These are phyloP conservation scores for Fusarium aywerte DNA, from an alignment of 2,329 filamentous ascomycete species.

Conservation along the genomic window DNA sequence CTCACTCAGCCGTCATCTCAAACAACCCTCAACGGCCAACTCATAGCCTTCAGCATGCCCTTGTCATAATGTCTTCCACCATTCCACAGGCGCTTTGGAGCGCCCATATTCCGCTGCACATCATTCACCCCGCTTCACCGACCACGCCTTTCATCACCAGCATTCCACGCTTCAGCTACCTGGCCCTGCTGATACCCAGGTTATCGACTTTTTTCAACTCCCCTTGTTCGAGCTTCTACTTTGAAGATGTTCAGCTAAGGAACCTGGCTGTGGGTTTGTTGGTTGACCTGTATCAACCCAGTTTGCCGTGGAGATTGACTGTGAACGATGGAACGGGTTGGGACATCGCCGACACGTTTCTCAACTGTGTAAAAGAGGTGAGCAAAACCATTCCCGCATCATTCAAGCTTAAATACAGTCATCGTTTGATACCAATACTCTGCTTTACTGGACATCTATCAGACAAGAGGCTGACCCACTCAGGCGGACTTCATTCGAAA, in stretches of 20 bases:
- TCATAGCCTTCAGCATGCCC: conserved; percentile 28
- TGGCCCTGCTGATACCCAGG: conserved; percentile 66
- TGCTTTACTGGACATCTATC: not conserved
- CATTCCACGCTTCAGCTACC: conserved; percentile 69
- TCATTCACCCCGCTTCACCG: conserved; percentile 62
- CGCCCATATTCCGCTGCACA: conserved; percentile 64
- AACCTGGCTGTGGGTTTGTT: conserved; percentile 66
- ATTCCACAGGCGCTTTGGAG: conserved; percentile 65
- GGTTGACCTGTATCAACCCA: conserved; percentile 66
- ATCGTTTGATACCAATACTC: not conserved
- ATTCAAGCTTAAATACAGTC: too few relatives aligned
- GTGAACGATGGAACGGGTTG: conserved; percentile 66
- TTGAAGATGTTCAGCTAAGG: conserved; percentile 64
- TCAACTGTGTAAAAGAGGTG: conserved; percentile 73
- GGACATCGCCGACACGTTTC: conserved; percentile 71
- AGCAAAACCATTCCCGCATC: conserved; percentile 31
- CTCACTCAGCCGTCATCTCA: conserved; percentile 8
- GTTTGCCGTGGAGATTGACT: conserved; percentile 65
- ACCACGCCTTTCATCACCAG: conserved; percentile 63
- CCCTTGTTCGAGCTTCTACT: conserved; percentile 68
- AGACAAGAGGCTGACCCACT: conserved; percentile 13
- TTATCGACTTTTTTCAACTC: conserved; percentile 63
- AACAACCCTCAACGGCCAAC: not conserved
- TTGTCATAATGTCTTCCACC: conserved; percentile 43
- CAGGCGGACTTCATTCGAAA: conserved; percentile 87